These are phyloP conservation scores for Knoxdaviesia capensis DNA, from an alignment of 2,329 filamentous ascomycete species.

Conservation along the genomic window DNA sequence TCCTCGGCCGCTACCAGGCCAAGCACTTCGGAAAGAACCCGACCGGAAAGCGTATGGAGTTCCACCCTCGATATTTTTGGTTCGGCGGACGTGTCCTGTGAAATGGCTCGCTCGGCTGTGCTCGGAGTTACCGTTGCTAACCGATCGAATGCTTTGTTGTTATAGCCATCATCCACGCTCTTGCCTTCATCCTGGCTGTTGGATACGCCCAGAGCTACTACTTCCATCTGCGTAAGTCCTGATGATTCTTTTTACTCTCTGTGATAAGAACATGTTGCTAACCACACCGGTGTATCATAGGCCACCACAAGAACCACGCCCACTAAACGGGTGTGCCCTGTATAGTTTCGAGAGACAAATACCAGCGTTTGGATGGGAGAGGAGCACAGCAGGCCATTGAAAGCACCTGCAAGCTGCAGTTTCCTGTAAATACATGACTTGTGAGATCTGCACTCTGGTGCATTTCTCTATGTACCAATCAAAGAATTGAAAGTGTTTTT, in stretches of 20 bases:
- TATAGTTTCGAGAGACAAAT: too few relatives aligned
- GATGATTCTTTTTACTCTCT: not conserved
- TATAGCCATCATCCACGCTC: conserved; percentile 70
- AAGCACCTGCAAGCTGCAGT: too few relatives aligned
- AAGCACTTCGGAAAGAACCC: conserved; percentile 93
- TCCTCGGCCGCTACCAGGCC: conserved; percentile 74
- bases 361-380: too few relatives aligned
- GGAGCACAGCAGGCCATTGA: too few relatives aligned
- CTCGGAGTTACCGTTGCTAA: too few relatives aligned
- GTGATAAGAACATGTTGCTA: conserved; percentile 1
- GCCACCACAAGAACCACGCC: conserved; percentile 99
- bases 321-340: conserved; percentile 42
- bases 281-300: conserved; percentile 24
- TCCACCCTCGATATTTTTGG: not conserved
- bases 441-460: too few relatives aligned
- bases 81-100: not conserved
- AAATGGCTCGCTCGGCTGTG: too few relatives aligned
- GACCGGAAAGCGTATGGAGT: conserved; percentile 59
- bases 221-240: conserved; percentile 90
- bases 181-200: conserved; percentile 56
- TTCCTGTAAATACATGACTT: too few relatives aligned
- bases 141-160: too few relatives aligned
- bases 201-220: conserved; percentile 99
- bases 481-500: too few relatives aligned
- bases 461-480: too few relatives aligned